These are phyloP conservation scores for Echium plantagineum DNA, from an alignment of 257 asterid genomes.

Conservation along the genomic window DNA sequence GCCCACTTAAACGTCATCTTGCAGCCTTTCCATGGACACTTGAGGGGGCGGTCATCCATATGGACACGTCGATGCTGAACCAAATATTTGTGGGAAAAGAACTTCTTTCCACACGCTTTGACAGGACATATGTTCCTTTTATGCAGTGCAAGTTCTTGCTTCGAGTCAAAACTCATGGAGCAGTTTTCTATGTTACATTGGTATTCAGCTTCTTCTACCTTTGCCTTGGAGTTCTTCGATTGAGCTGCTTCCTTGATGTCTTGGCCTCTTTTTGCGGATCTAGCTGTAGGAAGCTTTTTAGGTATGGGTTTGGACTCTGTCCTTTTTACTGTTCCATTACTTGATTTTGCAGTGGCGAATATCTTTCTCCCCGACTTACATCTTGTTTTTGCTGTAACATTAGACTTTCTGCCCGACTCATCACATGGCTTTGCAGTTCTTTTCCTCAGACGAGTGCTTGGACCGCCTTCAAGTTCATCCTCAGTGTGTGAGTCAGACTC, in stretches of 20 bases:
- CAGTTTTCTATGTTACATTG: slow-evolving; percentile 85
- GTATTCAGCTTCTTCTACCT: slow-evolving; percentile 47
- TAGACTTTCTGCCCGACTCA: slow-evolving; percentile 21
- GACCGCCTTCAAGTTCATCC: slow-evolving; percentile 66
- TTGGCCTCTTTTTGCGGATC: slow-evolving; percentile 29
- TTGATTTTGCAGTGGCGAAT: slow-evolving; percentile 21
- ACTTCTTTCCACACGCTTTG: slow-evolving; percentile 88
- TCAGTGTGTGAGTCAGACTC: slow-evolving; percentile 14
- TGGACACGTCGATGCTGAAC: slow-evolving; percentile 98
- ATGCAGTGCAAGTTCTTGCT: slow-evolving; percentile 69
- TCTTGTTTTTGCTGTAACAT: slow-evolving; percentile 22
- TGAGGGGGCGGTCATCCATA: slow-evolving; percentile 91
- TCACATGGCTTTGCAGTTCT: slow-evolving; percentile 38
- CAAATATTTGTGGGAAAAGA: slow-evolving; percentile 90
- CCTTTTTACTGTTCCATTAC: slow-evolving; percentile 27
- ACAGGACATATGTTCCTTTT: slow-evolving; percentile 74
- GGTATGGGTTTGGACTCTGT: slow-evolving; percentile 23
- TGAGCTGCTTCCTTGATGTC: slow-evolving; percentile 14
- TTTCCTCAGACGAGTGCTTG: slow-evolving; percentile 79
- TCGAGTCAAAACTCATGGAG: slow-evolving; percentile 65
- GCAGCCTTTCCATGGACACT: slow-evolving; percentile 99
- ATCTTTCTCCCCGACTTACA: slow-evolving; percentile 24
- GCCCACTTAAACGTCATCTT: slow-evolving; percentile 99
- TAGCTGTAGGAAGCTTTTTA: slow-evolving; percentile 35
- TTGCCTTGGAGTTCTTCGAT: slow-evolving; percentile 23